These are phyloP conservation scores for Lantana camara DNA, from an alignment of 257 asterid genomes.

Conservation along the genomic window DNA sequence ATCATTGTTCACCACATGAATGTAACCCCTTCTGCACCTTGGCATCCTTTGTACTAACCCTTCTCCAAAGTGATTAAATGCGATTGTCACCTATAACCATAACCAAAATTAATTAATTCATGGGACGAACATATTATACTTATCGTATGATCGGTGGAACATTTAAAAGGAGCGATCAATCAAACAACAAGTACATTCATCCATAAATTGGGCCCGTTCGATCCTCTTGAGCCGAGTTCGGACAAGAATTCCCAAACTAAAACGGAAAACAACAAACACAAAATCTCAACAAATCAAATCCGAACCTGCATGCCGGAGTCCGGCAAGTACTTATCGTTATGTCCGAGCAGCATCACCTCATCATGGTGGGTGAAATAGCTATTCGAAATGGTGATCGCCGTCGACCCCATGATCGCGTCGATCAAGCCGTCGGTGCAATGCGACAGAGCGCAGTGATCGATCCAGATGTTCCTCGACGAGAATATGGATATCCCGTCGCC, in stretches of 20 bases:
- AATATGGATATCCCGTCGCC: conserved; percentile 82
- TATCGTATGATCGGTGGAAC: too few species aligned
- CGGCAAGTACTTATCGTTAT: conserved; percentile 53
- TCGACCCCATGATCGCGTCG: conserved; percentile 83
- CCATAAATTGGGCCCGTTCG: too few species aligned
- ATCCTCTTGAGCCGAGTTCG: too few species aligned
- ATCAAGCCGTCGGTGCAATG: conserved; percentile 83
- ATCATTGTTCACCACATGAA: conserved; percentile 72
- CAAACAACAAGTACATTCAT: too few species aligned
- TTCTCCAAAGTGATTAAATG: conserved; percentile 66
- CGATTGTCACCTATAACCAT: conserved; percentile 56
- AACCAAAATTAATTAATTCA: background rate
- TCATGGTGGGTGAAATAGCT: conserved; percentile 71
- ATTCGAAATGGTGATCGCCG: conserved; percentile 78
- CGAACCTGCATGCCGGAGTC: conserved; percentile 89
- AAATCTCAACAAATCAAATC: too few species aligned
- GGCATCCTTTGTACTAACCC: conserved; percentile 74
- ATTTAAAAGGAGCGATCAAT: too few species aligned
- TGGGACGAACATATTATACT: too few species aligned
- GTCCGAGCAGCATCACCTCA: conserved; percentile 89
- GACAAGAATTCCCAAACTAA: too few species aligned
- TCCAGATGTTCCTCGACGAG: conserved; percentile 65
- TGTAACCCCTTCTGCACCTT: conserved; percentile 65
- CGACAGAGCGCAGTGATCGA: conserved; percentile 76
- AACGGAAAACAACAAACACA: too few species aligned